phyloP scores from a whole-genome alignment of 2,329 filamentous ascomycete species.

The Anthostomella pinea region DNA sequence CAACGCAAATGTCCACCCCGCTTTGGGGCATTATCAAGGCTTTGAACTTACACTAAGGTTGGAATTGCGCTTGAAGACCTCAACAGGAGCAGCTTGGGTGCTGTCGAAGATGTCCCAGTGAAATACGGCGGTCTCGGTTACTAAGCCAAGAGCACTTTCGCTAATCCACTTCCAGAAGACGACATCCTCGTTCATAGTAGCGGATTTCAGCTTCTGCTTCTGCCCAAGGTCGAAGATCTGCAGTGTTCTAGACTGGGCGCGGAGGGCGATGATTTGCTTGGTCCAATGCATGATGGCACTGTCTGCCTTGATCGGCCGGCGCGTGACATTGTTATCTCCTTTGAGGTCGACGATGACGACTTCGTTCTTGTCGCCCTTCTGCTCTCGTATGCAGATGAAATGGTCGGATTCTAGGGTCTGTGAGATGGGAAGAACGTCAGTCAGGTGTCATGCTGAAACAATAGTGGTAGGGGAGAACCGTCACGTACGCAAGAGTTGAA shows the following conservation, averaged over 20 bases:
- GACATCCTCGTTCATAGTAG: slow-evolving; percentile 94
- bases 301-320: slow-evolving; percentile 95
- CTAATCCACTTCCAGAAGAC: slow-evolving; percentile 99
- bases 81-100: slow-evolving; percentile 73
- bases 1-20: too few relatives aligned
- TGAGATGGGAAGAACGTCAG: slow-evolving; percentile 6
- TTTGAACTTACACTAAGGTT: slow-evolving; percentile 71
- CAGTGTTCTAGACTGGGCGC: slow-evolving; percentile 88
- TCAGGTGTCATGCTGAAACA: too few relatives aligned
- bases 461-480: too few relatives aligned
- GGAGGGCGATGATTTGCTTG: slow-evolving; percentile 92
- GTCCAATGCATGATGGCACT: slow-evolving; percentile 99
- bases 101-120: slow-evolving; percentile 97
- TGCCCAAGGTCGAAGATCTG: slow-evolving; percentile 95
- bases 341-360: slow-evolving; percentile 98
- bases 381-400: slow-evolving; percentile 95
- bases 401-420: slow-evolving; percentile 97
- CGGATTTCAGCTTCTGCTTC: slow-evolving; percentile 95
- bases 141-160: slow-evolving; percentile 80
- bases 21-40: too few relatives aligned
- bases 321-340: slow-evolving; percentile 92
- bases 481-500: slow-evolving; percentile 76
- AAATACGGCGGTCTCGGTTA: slow-evolving; percentile 87
- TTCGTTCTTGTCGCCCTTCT: slow-evolving; percentile 83
- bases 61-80: slow-evolving; percentile 91